Evolutionary conservation across 2,329 filamentous ascomycete genomes (phyloP).

Genomic region (Intubia oerlemansii): DNA sequence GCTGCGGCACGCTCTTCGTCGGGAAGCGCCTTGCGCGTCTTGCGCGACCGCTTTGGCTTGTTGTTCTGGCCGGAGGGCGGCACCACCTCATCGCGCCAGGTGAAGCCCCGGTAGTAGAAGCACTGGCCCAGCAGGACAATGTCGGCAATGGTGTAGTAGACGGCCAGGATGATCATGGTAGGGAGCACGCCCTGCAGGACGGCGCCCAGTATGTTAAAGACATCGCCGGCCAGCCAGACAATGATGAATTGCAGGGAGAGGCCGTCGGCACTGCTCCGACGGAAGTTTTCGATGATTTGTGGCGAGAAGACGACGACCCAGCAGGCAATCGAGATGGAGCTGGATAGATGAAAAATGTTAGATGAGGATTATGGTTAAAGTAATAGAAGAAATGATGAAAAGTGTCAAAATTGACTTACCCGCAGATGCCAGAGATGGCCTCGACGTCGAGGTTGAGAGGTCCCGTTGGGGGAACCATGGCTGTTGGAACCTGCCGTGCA

Average conservation of each 20-base stretch:
- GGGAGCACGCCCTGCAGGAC: conserved; percentile 48
- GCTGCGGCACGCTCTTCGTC: no score
- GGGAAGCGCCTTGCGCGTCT: no score
- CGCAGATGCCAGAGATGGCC: conserved; percentile 80
- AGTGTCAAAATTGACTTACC: conserved; percentile 25
- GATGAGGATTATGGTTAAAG: conserved; percentile 5
- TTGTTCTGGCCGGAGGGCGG: conserved; percentile 18
- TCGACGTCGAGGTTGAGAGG: conserved; percentile 63
- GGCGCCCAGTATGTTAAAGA: conserved; percentile 12
- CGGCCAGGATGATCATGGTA: conserved; percentile 41
- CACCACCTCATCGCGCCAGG: conserved; percentile 32
- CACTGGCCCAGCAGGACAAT: conserved; percentile 64
- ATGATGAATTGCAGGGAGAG: conserved; percentile 51
- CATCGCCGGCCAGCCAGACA: conserved; percentile 77
- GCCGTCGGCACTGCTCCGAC: conserved; percentile 9
- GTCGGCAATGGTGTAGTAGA: conserved; percentile 11
- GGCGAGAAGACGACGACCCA: conserved; percentile 97
- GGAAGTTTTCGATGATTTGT: conserved; percentile 41
- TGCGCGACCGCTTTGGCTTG: conserved; percentile 5
- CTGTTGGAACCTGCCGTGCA: no score
- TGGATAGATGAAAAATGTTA: conserved; percentile 1
- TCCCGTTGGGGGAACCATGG: conserved; percentile 31
- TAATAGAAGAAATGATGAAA: background rate
- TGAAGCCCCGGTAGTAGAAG: conserved; percentile 88
- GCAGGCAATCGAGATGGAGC: conserved; percentile 82